Conservation (phyloP, 371 early-diverging fungal genomes). For the Mortierella sp. region DNA sequence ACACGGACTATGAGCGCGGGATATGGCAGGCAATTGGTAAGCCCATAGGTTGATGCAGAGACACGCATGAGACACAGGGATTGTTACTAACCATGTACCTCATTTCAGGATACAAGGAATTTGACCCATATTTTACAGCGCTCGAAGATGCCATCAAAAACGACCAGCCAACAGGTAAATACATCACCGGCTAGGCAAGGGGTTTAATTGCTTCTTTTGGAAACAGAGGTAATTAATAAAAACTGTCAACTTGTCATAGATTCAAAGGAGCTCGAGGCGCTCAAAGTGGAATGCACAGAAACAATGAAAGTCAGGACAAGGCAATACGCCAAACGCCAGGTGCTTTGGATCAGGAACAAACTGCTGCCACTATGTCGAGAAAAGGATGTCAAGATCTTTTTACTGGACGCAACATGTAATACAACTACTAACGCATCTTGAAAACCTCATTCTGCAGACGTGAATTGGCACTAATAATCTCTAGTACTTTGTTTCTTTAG, state of each 20-base stretch:
- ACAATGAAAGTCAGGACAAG: constrained; percentile 90
- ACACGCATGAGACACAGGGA: not conserved
- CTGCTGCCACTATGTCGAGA: constrained; percentile 69
- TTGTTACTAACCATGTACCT: not conserved
- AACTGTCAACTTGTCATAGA: constrained; percentile 4
- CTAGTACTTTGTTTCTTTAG: constrained; percentile 35
- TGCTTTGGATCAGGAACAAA: constrained; percentile 92
- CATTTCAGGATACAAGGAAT: constrained; percentile 83
- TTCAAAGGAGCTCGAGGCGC: constrained; percentile 59
- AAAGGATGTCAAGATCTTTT: constrained; percentile 67
- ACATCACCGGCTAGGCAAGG: too few species aligned
- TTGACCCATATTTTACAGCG: constrained; percentile 76
- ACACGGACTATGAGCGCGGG: constrained; percentile 81
- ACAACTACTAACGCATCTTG: not conserved
- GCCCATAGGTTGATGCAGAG: not conserved
- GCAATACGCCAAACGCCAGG: constrained; percentile 90
- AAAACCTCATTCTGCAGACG: not conserved
- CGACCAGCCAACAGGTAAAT: constrained; percentile 29
- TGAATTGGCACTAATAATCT: not conserved
- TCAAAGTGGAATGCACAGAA: constrained; percentile 72
- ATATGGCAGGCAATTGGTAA: constrained; percentile 88
- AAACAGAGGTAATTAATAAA: too few species aligned
- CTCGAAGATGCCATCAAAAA: constrained; percentile 55
- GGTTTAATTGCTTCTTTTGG: not conserved
- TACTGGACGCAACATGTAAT: constrained; percentile 85